Percentiles rank a stretch among this genome's conserved stretches.
Evolutionary conservation across 108 stramenopile genomes (phyloP).

Genomic region (Ochromonas danica): DNA sequence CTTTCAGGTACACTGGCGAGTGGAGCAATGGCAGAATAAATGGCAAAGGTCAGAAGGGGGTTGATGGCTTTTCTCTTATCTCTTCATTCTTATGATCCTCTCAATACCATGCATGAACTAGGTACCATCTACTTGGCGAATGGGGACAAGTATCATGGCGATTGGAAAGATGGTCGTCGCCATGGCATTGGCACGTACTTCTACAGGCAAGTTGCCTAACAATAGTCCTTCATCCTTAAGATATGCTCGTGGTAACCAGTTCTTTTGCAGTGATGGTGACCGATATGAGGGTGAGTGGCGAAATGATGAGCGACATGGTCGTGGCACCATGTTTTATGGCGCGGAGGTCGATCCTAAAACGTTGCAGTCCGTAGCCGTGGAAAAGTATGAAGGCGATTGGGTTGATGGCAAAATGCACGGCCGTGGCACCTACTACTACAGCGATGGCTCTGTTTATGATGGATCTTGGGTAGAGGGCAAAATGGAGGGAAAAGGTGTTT

Average conservation of each 20-base stretch:
- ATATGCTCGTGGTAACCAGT: no score
- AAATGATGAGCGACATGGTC: conserved; percentile 47
- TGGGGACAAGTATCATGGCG: conserved; percentile 48
- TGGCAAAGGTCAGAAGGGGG: conserved; percentile 1
- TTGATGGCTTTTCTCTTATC: background rate
- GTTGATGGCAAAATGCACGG: conserved; percentile 40
- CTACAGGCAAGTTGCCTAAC: conserved; percentile 1
- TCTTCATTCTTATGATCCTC: background rate
- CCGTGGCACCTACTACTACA: conserved; percentile 8
- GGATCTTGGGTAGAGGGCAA: conserved; percentile 12
- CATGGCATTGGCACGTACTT: conserved; percentile 41
- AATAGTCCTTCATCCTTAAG: background rate
- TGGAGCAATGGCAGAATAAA: conserved; percentile 35
- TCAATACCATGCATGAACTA: no score
- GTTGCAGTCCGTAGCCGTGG: no score
- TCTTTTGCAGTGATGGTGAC: conserved; percentile 48
- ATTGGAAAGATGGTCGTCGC: conserved; percentile 50
- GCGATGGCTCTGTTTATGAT: conserved; percentile 32
- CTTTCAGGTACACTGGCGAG: conserved; percentile 18
- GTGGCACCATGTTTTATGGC: conserved; percentile 44
- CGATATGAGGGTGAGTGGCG: conserved; percentile 49
- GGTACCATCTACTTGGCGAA: conserved; percentile 47
- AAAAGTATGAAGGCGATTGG: conserved; percentile 41
- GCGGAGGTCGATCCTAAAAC: conserved; percentile 39
- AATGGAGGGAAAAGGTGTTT: conserved; percentile 36